Evolutionary conservation across 495 filamentous ascomycete species (phyloP).

Genomic region (Lepraria neglecta): DNA sequence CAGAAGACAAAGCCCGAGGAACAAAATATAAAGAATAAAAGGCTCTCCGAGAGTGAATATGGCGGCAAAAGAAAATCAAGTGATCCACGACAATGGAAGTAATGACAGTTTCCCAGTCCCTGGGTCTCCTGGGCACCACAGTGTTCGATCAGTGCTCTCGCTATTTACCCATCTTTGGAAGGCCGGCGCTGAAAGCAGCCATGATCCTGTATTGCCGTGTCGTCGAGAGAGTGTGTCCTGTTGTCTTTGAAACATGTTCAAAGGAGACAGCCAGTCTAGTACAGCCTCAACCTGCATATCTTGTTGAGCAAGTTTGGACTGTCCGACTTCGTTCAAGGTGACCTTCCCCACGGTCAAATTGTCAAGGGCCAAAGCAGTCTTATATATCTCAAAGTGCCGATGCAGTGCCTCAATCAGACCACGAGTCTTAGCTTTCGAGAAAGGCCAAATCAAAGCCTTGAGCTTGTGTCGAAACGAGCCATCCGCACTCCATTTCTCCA

Average conservation of each 20-base stretch:
- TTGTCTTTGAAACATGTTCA: conserved; percentile 16
- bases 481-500: background rate
- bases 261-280: conserved; percentile 9
- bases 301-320: background rate
- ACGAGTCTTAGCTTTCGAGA: conserved; percentile 3
- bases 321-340: conserved; percentile 4
- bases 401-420: conserved; percentile 9
- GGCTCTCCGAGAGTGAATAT: no score
- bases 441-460: conserved; percentile 15
- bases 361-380: conserved; percentile 2
- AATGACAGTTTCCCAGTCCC: conserved; percentile 16
- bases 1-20: no score
- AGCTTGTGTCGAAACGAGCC: background rate
- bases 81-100: conserved; percentile 35
- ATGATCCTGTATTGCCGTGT: background rate
- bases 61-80: no score
- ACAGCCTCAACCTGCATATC: background rate
- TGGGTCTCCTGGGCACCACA: conserved; percentile 14
- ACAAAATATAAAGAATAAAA: no score
- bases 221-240: conserved; percentile 4
- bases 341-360: background rate
- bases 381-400: conserved; percentile 6
- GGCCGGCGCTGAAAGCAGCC: background rate
- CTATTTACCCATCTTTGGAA: conserved; percentile 5
- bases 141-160: background rate